Evolutionary conservation across 1,139 yeast genomes (phyloP).

Genomic region (Saccharomyces uvarum): DNA sequence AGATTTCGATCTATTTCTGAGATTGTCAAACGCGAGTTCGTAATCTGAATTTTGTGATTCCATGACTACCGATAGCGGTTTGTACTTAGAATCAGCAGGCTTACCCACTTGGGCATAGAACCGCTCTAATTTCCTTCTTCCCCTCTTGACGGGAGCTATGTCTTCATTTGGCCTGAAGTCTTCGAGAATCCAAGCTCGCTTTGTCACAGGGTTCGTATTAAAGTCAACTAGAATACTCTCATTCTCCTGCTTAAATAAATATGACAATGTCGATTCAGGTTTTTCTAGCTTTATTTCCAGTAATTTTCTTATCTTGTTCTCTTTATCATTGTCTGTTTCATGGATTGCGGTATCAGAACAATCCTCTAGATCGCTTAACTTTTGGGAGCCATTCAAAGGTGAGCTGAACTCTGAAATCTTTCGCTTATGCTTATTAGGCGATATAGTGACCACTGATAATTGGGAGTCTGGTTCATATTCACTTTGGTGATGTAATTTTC

Average conservation of each 20-base stretch:
- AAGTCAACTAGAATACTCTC: conserved; percentile 13
- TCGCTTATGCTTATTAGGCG: background rate
- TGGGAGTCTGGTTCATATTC: background rate
- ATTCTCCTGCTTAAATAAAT: conserved; percentile 3
- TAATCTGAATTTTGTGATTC: background rate
- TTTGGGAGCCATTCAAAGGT: conserved; percentile 16
- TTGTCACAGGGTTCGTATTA: conserved; percentile 30
- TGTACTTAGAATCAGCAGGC: conserved; percentile 9
- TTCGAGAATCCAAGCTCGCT: conserved; percentile 32
- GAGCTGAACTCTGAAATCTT: conserved; percentile 19
- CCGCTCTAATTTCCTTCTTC: conserved; percentile 11
- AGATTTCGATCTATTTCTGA: conserved; percentile 43
- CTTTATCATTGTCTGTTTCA: background rate
- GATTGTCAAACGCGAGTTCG: conserved; percentile 21
- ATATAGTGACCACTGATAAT: background rate
- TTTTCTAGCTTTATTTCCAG: background rate
- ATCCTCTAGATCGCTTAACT: conserved; percentile 7
- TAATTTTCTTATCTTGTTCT: background rate
- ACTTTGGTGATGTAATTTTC: background rate
- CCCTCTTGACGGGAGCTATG: conserved; percentile 8
- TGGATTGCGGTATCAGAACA: background rate
- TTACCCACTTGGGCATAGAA: conserved; percentile 19
- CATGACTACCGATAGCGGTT: background rate
- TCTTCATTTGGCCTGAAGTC: conserved; percentile 29
- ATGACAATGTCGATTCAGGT: background rate